Base-by-base conservation (phyloP, 768 basidiomycete species). In the Exsudoporus frostii region DNA sequence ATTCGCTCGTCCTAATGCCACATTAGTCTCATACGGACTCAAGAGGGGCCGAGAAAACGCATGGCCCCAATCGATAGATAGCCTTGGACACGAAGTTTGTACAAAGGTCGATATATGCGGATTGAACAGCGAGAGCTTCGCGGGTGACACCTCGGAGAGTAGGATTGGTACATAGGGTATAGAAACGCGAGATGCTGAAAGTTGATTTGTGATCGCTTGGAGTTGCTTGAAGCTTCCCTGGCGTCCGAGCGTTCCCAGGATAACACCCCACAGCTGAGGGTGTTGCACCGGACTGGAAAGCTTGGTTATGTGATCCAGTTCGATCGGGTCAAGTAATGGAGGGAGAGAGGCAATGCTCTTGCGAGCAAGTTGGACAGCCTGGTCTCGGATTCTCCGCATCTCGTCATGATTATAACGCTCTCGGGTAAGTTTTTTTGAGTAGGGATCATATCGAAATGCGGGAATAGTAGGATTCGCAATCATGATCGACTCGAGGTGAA, bases 11-110 rank as follows among this genome's bases (percentile, higher is more conserved):
- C 71, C 91, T 2, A 97, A 76, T 11, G 86, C 93, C 2, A 98
- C 90, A 5, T 86, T 83, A 0, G 90, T 87, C 71, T 98, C 97
- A 66, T 98, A 99, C 1, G 96, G 94, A 61, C 86, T 94, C 33
- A 99, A 72, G 45, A 98, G 74, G 3, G 97, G 97, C 20, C 80
- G 76, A 49, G 86, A 77, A 72, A 99, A 99, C 1, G 96, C 97
- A 65, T 95, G 95, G 4, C 97, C 97, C 97, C 97, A 99, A 66
- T 99, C 97, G 52, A 98, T 98, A 17, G 92, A 94, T 48, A 99
- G 74, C 24, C 97, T 84, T 4, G 97, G 97, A 69, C 97, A 98
- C 0, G 94, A 92, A 1, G 97, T 99, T 67, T 98, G 97, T 17
- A 98, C 82, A 68, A 98, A 98, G 0, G 90, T 85, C 2, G 90